phyloP scores from a whole-genome alignment of 768 basidiomycete genomes.

The Lanmaoa pseudosensibilis region DNA sequence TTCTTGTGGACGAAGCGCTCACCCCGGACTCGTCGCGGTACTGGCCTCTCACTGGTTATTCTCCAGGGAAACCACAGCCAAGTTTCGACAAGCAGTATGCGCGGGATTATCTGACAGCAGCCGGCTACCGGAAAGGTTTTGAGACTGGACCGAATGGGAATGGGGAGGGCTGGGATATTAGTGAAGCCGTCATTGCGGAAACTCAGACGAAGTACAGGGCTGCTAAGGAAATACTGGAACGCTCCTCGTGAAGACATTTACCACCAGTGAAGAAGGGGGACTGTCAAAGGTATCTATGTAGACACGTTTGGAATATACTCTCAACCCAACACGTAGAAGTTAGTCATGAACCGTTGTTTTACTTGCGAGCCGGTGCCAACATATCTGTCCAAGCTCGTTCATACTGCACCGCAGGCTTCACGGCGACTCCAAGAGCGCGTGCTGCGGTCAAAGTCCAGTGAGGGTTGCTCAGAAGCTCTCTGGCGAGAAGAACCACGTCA shows the following conservation, averaged over 20 bases:
- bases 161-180: conserved; percentile 77
- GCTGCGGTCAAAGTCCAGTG: conserved; percentile 68
- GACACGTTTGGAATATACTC: not conserved
- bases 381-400: conserved; percentile 55
- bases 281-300: conserved; percentile 2
- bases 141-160: conserved; percentile 70
- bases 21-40: conserved; percentile 98
- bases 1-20: conserved; percentile 94
- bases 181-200: conserved; percentile 70
- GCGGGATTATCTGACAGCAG: conserved; percentile 79
- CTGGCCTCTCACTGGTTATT: conserved; percentile 82
- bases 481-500: conserved; percentile 66
- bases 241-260: conserved; percentile 11
- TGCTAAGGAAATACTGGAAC: conserved; percentile 60
- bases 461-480: conserved; percentile 65
- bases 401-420: conserved; percentile 75
- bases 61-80: conserved; percentile 71
- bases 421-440: conserved; percentile 55
- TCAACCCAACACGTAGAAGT: not conserved
- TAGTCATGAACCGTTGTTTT: not conserved
- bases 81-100: conserved; percentile 98
- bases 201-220: conserved; percentile 81
- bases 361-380: conserved; percentile 24
- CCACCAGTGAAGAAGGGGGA: not conserved
- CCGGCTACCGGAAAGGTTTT: conserved; percentile 76